A percentile compares a stretch with the other conserved stretches of the same genome.
Conservation (phyloP, 2,329 filamentous ascomycete genomes). For the Pyricularia pennisetigena region DNA sequence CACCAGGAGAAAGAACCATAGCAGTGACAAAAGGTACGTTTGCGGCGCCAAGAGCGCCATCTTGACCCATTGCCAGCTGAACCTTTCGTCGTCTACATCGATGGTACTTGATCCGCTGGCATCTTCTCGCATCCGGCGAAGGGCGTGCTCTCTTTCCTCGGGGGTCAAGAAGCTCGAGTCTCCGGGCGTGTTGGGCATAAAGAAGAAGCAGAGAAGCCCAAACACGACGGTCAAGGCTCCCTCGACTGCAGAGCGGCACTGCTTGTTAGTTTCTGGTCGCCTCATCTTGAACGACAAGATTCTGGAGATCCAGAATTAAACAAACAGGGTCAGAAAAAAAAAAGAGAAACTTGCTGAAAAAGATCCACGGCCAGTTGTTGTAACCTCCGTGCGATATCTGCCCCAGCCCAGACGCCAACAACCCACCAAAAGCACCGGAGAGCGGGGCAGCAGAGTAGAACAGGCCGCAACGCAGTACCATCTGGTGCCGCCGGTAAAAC, state of each 20-base stretch:
- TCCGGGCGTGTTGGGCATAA: conserved; percentile 17
- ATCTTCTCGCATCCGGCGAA: conserved; percentile 14
- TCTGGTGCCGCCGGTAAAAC: conserved; percentile 57
- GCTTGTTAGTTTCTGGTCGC: background rate
- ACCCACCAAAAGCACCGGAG: conserved; percentile 55
- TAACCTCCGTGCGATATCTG: conserved; percentile 30
- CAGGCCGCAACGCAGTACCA: conserved; percentile 28
- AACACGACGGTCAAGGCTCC: conserved; percentile 51
- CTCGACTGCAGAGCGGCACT: conserved; percentile 27
- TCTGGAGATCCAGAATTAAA: background rate
- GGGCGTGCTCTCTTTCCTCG: conserved; percentile 13
- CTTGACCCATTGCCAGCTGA: conserved; percentile 29
- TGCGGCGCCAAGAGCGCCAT: conserved; percentile 19
- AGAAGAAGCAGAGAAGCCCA: conserved; percentile 46
- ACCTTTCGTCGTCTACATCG: conserved; percentile 24
- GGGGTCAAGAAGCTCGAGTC: conserved; percentile 16
- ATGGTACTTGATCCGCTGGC: conserved; percentile 13
- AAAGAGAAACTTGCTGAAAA: conserved; percentile 23
- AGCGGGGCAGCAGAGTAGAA: conserved; percentile 64
- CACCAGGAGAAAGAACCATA: conserved; percentile 17
- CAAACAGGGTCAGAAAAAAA: background rate
- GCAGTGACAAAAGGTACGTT: conserved; percentile 15
- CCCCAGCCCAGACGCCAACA: conserved; percentile 49
- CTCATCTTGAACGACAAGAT: no score
- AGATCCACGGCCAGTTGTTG: conserved; percentile 36